These are phyloP conservation scores for Vishniacozyma victoriae DNA, from an alignment of 768 basidiomycete species.

Conservation along the genomic window DNA sequence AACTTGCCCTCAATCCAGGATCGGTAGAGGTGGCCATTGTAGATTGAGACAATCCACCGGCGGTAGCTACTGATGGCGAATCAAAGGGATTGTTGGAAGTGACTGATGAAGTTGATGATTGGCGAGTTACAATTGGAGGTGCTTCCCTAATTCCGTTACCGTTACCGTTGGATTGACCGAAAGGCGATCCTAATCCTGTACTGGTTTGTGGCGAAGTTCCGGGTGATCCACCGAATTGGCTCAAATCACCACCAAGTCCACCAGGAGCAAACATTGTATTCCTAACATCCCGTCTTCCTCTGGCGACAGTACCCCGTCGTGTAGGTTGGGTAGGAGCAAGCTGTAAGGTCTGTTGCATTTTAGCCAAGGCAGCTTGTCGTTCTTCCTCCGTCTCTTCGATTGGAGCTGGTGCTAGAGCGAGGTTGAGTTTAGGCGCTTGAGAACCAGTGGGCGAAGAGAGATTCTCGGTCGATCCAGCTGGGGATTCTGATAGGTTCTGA, in stretches of 20 bases:
- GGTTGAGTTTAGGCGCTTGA: constrained; percentile 25
- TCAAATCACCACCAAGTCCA: neutral
- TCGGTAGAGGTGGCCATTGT: constrained; percentile 21
- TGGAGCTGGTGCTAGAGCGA: constrained; percentile 41
- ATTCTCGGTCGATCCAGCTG: constrained; percentile 20
- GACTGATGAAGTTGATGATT: constrained; percentile 24
- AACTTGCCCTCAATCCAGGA: constrained; percentile 44
- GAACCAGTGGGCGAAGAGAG: constrained; percentile 15
- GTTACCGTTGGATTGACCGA: neutral
- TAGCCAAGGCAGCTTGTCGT: constrained; percentile 43
- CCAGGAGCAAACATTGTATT: constrained; percentile 46
- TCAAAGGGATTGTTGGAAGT: constrained; percentile 43
- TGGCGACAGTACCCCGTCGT: constrained; percentile 35
- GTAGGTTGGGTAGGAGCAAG: constrained; percentile 34
- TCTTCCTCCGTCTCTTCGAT: constrained; percentile 47
- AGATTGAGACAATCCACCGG: constrained; percentile 1
- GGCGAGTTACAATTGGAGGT: constrained; percentile 13
- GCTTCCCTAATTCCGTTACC: neutral
- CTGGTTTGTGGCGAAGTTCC: neutral
- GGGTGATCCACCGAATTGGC: constrained; percentile 4
- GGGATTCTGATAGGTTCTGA: constrained; percentile 21
- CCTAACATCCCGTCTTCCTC: constrained; percentile 48
- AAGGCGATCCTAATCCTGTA: neutral
- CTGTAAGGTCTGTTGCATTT: constrained; percentile 46
- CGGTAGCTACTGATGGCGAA: constrained; percentile 19